phyloP scores from a whole-genome alignment of 1,139 yeast genomes.

The Wickerhamomyces sp. region DNA sequence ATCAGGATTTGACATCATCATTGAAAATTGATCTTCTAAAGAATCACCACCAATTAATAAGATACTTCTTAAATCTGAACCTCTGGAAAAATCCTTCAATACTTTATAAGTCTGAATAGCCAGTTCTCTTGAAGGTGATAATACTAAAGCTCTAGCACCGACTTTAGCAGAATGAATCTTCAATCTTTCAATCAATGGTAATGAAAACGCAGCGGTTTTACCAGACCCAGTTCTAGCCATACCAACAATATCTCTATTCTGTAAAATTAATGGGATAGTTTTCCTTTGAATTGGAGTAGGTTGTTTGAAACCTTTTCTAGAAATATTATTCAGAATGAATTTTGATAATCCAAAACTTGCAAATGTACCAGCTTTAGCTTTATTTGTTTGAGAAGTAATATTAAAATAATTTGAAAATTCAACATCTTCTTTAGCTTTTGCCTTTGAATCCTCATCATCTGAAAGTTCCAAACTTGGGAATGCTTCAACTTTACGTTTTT shows the following conservation, averaged over 20 bases:
- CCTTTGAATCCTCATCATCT: constrained; percentile 50
- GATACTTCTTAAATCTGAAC: constrained; percentile 77
- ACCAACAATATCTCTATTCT: constrained; percentile 91
- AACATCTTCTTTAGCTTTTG: constrained; percentile 40
- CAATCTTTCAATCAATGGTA: constrained; percentile 84
- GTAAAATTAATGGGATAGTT: constrained; percentile 85
- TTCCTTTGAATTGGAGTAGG: constrained; percentile 98
- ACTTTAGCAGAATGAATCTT: constrained; percentile 81
- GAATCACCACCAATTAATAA: constrained; percentile 96
- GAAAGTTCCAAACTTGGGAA: constrained; percentile 70
- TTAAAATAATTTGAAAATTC: constrained; percentile 41
- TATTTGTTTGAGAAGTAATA: constrained; percentile 47
- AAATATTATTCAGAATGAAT: constrained; percentile 60
- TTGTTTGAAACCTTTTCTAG: constrained; percentile 83
- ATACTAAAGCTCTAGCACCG: constrained; percentile 82
- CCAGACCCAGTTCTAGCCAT: constrained; percentile 99
- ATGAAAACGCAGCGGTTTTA: constrained; percentile 95
- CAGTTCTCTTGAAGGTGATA: constrained; percentile 92
- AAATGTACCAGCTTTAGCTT: constrained; percentile 79
- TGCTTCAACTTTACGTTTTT: constrained; percentile 24
- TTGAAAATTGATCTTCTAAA: constrained; percentile 88
- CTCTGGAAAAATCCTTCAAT: constrained; percentile 80
- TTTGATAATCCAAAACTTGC: constrained; percentile 87
- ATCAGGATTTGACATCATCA: constrained; percentile 94
- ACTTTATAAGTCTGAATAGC: constrained; percentile 90